Base-by-base conservation (phyloP, 192 early-diverging fungal genomes). In the Coemansia sp. region DNA sequence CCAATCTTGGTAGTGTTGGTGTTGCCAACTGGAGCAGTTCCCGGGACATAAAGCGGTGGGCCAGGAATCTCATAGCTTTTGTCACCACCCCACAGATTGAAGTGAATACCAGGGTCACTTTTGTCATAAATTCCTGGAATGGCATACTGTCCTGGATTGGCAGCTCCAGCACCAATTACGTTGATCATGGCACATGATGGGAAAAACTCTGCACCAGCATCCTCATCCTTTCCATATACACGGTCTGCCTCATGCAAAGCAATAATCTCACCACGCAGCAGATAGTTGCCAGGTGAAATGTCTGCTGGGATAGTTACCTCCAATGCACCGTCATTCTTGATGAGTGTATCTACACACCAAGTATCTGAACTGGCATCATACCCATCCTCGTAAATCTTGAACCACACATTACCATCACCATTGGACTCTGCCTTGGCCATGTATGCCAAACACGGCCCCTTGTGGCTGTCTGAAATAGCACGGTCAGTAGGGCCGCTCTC, bases 321-420 rank as follows among this genome's bases (percentile, higher is more conserved):
- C 23, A 26, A 26, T 3, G 23, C 23, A 26, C 23, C 23, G 23
- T 26, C 23, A 26, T 26, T 26, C 23, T 4, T 26, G 23, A 26
- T 26, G 4, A 26, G 23, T 26, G 23, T 26, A 26, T 26, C 2
- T 26, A 4, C 4, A 26, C 23, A 26, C 23, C 72, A 76, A n/a
- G 11, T 68, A n/a, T 64, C 59, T 2, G 50, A 49, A 7, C 12
- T 46, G 0, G 42, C 5, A 33, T 65, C 39, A 6, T 60, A 75
- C 3, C 62, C 66, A 1, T 75, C 41, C n/a, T 75, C 61, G 19
- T 44, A 65, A n/a, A 65, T 57, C 30, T 69, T 65, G 50, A 64
- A 69, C 67, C 67, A 70, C 13, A 55, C 49, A 1, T 76, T 13
- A 11, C 54, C 49, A 4, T 41, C 44, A 0, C 67, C 72, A 23